Evolutionary conservation across 129 eudicot species (phyloP), one percentile per base, ranked within the genome.

Genomic region (Scalesia atractyloides): DNA sequence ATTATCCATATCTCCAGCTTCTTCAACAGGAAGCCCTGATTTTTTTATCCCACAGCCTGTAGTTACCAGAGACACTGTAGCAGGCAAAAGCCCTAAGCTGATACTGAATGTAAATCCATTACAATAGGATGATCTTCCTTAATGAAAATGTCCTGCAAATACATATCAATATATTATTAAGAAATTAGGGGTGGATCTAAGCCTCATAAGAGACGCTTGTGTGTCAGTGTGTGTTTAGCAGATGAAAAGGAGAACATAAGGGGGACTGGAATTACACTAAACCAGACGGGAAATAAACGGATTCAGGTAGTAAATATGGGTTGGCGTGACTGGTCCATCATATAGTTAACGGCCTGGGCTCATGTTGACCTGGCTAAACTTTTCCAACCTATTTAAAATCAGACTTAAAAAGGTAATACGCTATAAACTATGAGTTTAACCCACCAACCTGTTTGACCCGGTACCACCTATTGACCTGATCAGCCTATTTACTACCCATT

Each of bases 91-190:
- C 44, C 97, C 97, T 41, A 95, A 83, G 85, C 96, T 86, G 74
- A 88, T 72, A 44, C 86, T 43, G 75, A 90, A 95, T 26, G 89
- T 80, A 14, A 88, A 78, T 86, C 84, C 59, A 90, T 72, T 57
- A 87, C 87, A 83, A 95, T 87, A 66, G 99, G 97, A 88, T 95
- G 99, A 82, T 95, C 91, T 80, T 95, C 99, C 80, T 80, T 86
- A 44, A 90, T 77, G 74, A 63, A 62, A 60, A 82, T 73, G 13
- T 88, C 96, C 99, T 95, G 82, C 51, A 76, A 78, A 22, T 16
- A 60, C 47, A 15, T 49, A 53, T 75, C 59, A 73, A 61, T 53
- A 7, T 37, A 47, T 76, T 22, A 60, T 54, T 15, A 34, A 80
- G 36, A 80, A 60, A 34, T 39, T 48, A 53, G 39, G 9, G 43